phyloP scores from a whole-genome alignment of 495 filamentous ascomycete genomes.

The Penicillium odoratum region DNA sequence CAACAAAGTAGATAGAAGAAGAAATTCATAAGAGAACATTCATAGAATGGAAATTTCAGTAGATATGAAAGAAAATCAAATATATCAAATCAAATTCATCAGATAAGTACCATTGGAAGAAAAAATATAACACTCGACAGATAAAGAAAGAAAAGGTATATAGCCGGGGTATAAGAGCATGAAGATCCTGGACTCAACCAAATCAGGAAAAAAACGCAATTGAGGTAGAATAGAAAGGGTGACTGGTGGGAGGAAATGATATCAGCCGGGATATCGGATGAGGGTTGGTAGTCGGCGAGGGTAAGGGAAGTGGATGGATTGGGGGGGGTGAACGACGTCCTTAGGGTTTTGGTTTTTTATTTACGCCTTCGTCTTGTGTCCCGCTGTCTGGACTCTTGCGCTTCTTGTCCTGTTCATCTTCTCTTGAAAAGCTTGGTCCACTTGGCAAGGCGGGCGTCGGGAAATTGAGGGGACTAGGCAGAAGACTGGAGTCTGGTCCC shows the following conservation, averaged over 20 bases:
- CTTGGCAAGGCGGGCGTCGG: constrained; percentile 77
- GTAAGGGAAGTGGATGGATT: not conserved
- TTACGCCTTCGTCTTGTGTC: constrained; percentile 33
- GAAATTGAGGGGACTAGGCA: constrained; percentile 90
- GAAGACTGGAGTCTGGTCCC: constrained; percentile 70
- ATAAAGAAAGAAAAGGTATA: constrained; percentile 14
- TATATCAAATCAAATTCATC: not conserved
- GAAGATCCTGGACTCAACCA: constrained; percentile 21
- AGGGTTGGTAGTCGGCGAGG: not conserved
- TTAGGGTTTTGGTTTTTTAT: constrained; percentile 52
- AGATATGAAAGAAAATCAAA: constrained; percentile 4
- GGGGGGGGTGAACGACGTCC: not conserved
- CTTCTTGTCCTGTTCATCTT: constrained; percentile 54
- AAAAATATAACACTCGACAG: not conserved
- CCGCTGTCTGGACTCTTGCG: constrained; percentile 55
- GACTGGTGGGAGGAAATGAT: constrained; percentile 2
- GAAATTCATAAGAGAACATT: constrained; percentile 1
- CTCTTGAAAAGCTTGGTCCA: constrained; percentile 68
- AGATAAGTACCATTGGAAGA: not conserved
- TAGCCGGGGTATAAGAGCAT: constrained; percentile 26
- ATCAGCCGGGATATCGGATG: constrained; percentile 16
- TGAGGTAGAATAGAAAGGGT: constrained; percentile 4
- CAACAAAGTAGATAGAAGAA: not conserved
- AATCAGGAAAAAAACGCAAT: constrained; percentile 5
- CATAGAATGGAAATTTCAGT: not conserved